phyloP scores from a whole-genome alignment of 2,329 filamentous ascomycete species.

The Massarina eburnea region DNA sequence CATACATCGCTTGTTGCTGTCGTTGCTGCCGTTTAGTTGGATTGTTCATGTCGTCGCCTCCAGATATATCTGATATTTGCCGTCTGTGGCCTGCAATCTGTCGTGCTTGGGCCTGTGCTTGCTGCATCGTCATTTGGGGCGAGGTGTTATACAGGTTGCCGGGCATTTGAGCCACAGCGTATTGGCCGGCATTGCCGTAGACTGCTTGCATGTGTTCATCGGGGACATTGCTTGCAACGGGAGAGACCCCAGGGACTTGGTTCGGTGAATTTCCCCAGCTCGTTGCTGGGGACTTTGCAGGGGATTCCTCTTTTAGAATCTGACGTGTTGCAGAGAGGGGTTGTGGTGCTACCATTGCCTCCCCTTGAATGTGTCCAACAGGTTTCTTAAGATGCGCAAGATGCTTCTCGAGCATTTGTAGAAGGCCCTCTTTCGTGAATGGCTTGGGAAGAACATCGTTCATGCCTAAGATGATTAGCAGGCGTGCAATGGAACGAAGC shows the following conservation, averaged over 20 bases:
- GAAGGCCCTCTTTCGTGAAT: slow-evolving; percentile 82
- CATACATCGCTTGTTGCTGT: slow-evolving; percentile 58
- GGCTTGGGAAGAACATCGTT: slow-evolving; percentile 96
- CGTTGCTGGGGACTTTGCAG: slow-evolving; percentile 62
- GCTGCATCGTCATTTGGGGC: slow-evolving; percentile 42
- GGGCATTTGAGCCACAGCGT: slow-evolving; percentile 39
- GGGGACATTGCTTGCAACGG: slow-evolving; percentile 49
- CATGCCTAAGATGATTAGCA: slow-evolving; percentile 69
- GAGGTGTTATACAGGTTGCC: slow-evolving; percentile 42
- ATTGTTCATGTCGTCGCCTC: slow-evolving; percentile 53
- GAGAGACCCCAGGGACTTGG: slow-evolving; percentile 59
- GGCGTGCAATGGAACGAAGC: neutral
- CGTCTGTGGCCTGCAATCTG: slow-evolving; percentile 50
- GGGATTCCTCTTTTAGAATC: slow-evolving; percentile 63
- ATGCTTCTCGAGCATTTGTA: slow-evolving; percentile 84
- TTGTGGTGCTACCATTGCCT: slow-evolving; percentile 55
- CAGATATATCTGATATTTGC: slow-evolving; percentile 63
- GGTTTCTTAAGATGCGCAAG: slow-evolving; percentile 79
- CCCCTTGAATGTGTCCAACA: slow-evolving; percentile 27
- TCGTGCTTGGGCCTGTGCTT: slow-evolving; percentile 18
- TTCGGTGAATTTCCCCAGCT: slow-evolving; percentile 65
- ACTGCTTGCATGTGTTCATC: slow-evolving; percentile 51
- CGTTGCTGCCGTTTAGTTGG: slow-evolving; percentile 58
- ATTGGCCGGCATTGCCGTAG: slow-evolving; percentile 44
- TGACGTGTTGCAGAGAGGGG: slow-evolving; percentile 55